Conservation (phyloP, 306 rosid species). For the Pyrus communis region DNA sequence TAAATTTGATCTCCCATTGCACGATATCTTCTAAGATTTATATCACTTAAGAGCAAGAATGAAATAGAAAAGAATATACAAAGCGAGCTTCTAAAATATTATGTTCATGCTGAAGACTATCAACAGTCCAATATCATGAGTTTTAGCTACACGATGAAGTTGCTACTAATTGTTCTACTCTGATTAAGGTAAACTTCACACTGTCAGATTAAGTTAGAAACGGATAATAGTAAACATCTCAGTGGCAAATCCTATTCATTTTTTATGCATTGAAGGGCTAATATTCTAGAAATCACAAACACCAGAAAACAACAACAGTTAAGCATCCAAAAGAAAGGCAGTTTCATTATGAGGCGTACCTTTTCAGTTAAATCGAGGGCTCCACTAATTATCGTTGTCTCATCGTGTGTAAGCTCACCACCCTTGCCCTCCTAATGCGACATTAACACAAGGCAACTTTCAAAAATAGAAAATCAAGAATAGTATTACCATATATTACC, state of each 20-base stretch:
- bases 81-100: neutral
- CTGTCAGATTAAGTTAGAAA: neutral
- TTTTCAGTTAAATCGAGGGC: constrained; percentile 94
- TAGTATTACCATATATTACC: neutral
- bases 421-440: constrained; percentile 84
- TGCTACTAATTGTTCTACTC: neutral
- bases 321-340: constrained; percentile 3
- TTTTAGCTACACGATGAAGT: neutral
- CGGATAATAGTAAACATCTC: neutral
- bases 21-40: neutral
- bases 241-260: neutral
- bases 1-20: constrained; percentile 1
- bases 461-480: neutral
- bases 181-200: neutral
- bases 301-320: neutral
- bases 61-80: neutral
- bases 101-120: neutral
- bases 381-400: constrained; percentile 92
- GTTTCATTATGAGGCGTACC: constrained; percentile 27
- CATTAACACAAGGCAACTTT: constrained; percentile 4
- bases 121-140: neutral
- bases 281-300: neutral
- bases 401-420: constrained; percentile 93
- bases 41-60: neutral
- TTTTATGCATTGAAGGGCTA: neutral